A percentile compares a stretch with the other conserved stretches of the same genome.
phyloP scores from a whole-genome alignment of 352 stramenopile species.

The Pythium oligandrum region DNA sequence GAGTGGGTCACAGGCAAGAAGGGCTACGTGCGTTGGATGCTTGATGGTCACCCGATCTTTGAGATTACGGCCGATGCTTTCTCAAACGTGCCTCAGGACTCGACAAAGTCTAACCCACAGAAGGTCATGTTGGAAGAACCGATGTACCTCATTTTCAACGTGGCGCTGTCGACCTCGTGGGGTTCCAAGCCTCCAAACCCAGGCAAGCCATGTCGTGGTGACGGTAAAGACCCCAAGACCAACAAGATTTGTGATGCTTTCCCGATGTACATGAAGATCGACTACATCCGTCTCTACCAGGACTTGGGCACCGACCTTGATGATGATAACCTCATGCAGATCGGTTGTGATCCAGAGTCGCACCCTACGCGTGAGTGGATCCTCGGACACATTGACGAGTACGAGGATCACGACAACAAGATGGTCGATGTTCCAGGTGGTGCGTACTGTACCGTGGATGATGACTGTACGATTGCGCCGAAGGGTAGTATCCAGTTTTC shows the following conservation, averaged over 20 bases:
- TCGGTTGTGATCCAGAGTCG: conserved; percentile 45
- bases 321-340: conserved; percentile 39
- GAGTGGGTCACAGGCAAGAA: conserved; percentile 59
- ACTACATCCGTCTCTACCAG: conserved; percentile 71
- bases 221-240: conserved; percentile 26
- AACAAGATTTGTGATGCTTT: conserved; percentile 63
- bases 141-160: conserved; percentile 92
- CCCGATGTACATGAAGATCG: conserved; percentile 73
- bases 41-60: conserved; percentile 41
- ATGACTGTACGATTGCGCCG: conserved; percentile 48
- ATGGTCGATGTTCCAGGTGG: conserved; percentile 35
- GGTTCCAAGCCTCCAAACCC: conserved; percentile 42
- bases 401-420: conserved; percentile 50
- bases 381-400: conserved; percentile 52
- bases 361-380: conserved; percentile 70
- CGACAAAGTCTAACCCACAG: conserved; percentile 30
- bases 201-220: conserved; percentile 34
- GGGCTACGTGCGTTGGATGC: conserved; percentile 61
- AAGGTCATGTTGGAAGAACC: conserved; percentile 82
- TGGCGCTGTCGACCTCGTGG: conserved; percentile 87
- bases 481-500: background rate
- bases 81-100: conserved; percentile 39
- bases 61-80: conserved; percentile 46
- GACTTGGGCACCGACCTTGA: conserved; percentile 32
- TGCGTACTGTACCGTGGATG: conserved; percentile 42